A percentile compares a stretch with the other conserved stretches of the same genome.
Evolutionary conservation across 1,139 yeast species (phyloP).

Genomic region (Candida pseudoviswanathii): DNA sequence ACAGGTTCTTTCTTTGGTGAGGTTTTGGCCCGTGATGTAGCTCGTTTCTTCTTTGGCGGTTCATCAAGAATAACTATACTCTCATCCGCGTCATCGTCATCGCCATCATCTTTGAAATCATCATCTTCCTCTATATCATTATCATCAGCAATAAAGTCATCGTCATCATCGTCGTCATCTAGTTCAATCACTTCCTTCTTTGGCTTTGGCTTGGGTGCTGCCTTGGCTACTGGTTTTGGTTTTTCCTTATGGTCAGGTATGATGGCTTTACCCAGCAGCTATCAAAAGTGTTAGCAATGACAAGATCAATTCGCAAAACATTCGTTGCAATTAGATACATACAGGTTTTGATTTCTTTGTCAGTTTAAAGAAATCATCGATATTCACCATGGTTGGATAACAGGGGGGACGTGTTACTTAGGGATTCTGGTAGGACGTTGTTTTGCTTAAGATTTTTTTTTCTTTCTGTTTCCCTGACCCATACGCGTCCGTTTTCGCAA

Average conservation of each 20-base stretch:
- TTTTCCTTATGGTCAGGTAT: slow-evolving; percentile 7
- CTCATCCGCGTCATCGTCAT: slow-evolving; percentile 13
- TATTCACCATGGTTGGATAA: slow-evolving; percentile 12
- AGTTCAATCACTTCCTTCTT: slow-evolving; percentile 22
- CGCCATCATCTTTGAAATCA: slow-evolving; percentile 16
- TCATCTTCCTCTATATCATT: slow-evolving; percentile 11
- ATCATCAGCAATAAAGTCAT: slow-evolving; percentile 6
- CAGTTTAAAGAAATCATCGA: slow-evolving; percentile 12
- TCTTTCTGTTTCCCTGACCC: neutral
- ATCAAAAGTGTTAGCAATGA: slow-evolving; percentile 5
- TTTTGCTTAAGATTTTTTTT: neutral
- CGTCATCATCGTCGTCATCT: slow-evolving; percentile 12
- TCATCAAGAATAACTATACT: neutral
- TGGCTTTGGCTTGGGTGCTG: slow-evolving; percentile 1
- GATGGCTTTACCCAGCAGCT: neutral
- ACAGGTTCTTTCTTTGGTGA: slow-evolving; percentile 11
- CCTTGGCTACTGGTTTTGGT: slow-evolving; percentile 8
- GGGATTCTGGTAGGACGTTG: neutral
- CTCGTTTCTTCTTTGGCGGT: slow-evolving; percentile 1
- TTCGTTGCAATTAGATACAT: slow-evolving; percentile 4
- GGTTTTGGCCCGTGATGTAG: slow-evolving; percentile 8
- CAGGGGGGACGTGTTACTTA: neutral
- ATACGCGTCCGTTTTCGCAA: slow-evolving; percentile 1
- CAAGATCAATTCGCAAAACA: neutral
- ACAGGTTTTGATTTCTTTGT: slow-evolving; percentile 4